Conservation (phyloP, 768 basidiomycete species). For the Nidularia pulvinata region DNA sequence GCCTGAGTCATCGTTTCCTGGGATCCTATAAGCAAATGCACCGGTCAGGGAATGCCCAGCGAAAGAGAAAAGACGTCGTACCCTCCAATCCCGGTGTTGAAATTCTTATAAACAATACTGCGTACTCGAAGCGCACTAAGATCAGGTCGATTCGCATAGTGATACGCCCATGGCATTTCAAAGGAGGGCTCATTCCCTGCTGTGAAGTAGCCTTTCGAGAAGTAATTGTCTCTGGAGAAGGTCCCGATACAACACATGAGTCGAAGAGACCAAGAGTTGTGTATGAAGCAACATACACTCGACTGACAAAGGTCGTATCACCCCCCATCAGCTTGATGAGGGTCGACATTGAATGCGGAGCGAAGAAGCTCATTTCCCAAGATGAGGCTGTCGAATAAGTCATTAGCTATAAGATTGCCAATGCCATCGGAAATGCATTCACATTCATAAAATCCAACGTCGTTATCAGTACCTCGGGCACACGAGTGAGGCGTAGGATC, state of each 20-base stretch:
- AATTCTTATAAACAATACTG: slow-evolving; percentile 39
- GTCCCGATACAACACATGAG: not conserved
- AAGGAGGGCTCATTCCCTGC: slow-evolving; percentile 54
- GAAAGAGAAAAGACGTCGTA: slow-evolving; percentile 12
- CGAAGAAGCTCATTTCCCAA: slow-evolving; percentile 55
- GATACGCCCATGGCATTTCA: slow-evolving; percentile 44
- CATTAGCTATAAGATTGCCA: not conserved
- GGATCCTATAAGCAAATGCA: slow-evolving; percentile 26
- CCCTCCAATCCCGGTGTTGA: slow-evolving; percentile 45
- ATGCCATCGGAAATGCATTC: slow-evolving; percentile 5
- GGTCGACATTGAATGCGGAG: slow-evolving; percentile 48
- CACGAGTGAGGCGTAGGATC: slow-evolving; percentile 46
- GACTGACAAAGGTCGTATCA: slow-evolving; percentile 31
- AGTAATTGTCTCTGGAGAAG: slow-evolving; percentile 38
- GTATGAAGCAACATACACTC: slow-evolving; percentile 24
- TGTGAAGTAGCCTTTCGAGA: slow-evolving; percentile 38
- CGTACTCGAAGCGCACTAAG: slow-evolving; percentile 44
- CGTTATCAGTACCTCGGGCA: slow-evolving; percentile 45
- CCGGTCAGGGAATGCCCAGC: not conserved
- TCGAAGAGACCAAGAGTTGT: not conserved
- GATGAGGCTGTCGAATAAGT: slow-evolving; percentile 35
- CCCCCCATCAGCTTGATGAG: slow-evolving; percentile 48
- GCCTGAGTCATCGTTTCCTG: slow-evolving; percentile 52
- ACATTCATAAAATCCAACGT: slow-evolving; percentile 56
- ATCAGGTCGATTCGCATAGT: slow-evolving; percentile 50